phyloP scores from a whole-genome alignment of 768 basidiomycete species.

The Podaxis pistillaris region DNA sequence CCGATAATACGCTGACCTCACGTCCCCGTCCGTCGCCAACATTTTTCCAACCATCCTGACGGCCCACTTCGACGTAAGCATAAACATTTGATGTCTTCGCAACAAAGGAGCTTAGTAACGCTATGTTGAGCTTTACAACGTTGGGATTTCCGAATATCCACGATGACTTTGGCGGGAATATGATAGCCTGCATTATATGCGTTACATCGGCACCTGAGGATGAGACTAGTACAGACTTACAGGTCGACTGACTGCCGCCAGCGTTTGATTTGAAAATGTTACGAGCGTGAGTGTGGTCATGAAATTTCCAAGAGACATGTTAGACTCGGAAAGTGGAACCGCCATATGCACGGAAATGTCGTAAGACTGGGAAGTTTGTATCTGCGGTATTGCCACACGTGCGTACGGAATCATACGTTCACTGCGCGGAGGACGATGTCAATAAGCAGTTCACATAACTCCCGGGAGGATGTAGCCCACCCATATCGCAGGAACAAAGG shows the following conservation, averaged over 20 bases:
- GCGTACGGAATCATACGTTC: conserved; percentile 69
- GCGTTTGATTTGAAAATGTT: conserved; percentile 60
- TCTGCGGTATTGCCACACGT: conserved; percentile 43
- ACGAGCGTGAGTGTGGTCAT: conserved; percentile 68
- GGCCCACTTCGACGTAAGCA: conserved; percentile 72
- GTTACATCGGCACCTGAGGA: conserved; percentile 7
- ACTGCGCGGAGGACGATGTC: conserved; percentile 32
- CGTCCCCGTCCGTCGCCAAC: conserved; percentile 69
- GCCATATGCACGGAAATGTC: conserved; percentile 66
- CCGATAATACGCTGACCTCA: conserved; percentile 67
- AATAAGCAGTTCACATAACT: conserved; percentile 6
- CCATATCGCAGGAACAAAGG: conserved; percentile 79
- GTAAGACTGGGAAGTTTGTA: conserved; percentile 68
- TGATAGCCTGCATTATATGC: conserved; percentile 52
- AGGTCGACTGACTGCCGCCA: conserved; percentile 59
- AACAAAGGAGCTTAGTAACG: conserved; percentile 55
- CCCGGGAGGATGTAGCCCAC: conserved; percentile 37
- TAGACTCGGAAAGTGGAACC: conserved; percentile 65
- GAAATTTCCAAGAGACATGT: conserved; percentile 79
- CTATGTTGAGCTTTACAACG: conserved; percentile 48
- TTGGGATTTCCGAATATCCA: conserved; percentile 40
- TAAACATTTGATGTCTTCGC: conserved; percentile 44
- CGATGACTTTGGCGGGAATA: conserved; percentile 41
- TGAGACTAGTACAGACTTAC: conserved; percentile 40
- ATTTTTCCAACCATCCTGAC: conserved; percentile 69